A percentile compares a stretch with the other conserved stretches of the same genome.
These are phyloP conservation scores for Scleroderma citrinum DNA, from an alignment of 768 basidiomycete genomes.

Conservation along the genomic window DNA sequence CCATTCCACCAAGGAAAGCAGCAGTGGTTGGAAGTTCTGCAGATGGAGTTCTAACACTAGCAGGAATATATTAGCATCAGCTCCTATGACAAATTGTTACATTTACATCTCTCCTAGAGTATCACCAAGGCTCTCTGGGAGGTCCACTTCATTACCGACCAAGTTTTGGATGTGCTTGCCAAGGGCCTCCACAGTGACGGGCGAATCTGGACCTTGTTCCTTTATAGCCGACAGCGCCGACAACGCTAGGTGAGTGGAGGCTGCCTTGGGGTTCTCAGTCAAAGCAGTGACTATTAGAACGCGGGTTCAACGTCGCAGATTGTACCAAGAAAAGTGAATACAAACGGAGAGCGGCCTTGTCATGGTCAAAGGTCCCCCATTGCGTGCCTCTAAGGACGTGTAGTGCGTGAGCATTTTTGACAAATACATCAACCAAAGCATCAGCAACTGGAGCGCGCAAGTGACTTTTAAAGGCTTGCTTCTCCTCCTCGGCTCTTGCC, in stretches of 20 bases:
- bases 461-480: slow-evolving; percentile 45
- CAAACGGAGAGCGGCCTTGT: slow-evolving; percentile 46
- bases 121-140: slow-evolving; percentile 52
- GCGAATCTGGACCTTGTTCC: slow-evolving; percentile 22
- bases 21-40: slow-evolving; percentile 92
- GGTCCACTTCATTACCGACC: slow-evolving; percentile 42
- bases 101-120: slow-evolving; percentile 79
- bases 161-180: slow-evolving; percentile 44
- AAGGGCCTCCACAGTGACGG: slow-evolving; percentile 47
- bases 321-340: background rate
- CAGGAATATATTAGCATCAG: background rate
- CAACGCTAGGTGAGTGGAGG: slow-evolving; percentile 69
- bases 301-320: slow-evolving; percentile 2
- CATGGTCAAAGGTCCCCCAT: slow-evolving; percentile 53
- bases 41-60: slow-evolving; percentile 70
- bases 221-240: slow-evolving; percentile 45
- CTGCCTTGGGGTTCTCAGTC: slow-evolving; percentile 43
- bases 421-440: slow-evolving; percentile 59
- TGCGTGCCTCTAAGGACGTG: slow-evolving; percentile 56
- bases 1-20: slow-evolving; percentile 87
- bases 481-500: slow-evolving; percentile 65
- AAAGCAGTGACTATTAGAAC: slow-evolving; percentile 36
- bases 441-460: slow-evolving; percentile 43
- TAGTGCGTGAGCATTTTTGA: slow-evolving; percentile 75
- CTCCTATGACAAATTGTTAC: background rate